These are phyloP conservation scores for Pseudogymnoascus sp. DNA, from an alignment of 2,329 filamentous ascomycete genomes.

Conservation along the genomic window DNA sequence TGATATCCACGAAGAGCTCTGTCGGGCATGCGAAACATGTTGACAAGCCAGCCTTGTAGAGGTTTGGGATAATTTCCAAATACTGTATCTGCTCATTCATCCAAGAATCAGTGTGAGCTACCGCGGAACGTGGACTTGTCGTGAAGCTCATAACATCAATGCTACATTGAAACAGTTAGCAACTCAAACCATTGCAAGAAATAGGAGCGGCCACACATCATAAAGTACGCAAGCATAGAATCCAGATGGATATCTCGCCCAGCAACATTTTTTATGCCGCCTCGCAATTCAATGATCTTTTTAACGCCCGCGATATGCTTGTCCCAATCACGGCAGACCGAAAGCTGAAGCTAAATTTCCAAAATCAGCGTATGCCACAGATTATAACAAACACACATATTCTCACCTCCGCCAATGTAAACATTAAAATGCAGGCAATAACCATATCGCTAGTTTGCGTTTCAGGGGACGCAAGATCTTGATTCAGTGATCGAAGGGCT, in stretches of 20 bases:
- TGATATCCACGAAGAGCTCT: not conserved
- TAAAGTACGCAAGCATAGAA: not conserved
- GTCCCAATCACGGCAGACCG: not conserved
- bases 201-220: not conserved
- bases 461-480: not conserved
- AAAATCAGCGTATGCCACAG: not conserved
- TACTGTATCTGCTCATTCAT: not conserved
- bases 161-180: not conserved
- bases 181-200: not conserved
- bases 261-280: not conserved
- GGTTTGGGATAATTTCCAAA: not conserved
- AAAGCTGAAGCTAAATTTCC: not conserved
- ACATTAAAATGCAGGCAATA: slow-evolving; percentile 4
- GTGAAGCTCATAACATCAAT: slow-evolving; percentile 4
- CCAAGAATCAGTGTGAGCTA: not conserved
- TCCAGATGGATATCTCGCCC: not conserved
- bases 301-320: not conserved
- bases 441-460: not conserved
- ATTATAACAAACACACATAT: not conserved
- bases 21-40: not conserved
- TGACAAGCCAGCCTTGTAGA: not conserved
- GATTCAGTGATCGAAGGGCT: not conserved
- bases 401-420: not conserved
- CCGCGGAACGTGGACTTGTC: not conserved
- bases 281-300: not conserved